Conservation (phyloP, 129 eudicot species). For the Arctium minus region DNA sequence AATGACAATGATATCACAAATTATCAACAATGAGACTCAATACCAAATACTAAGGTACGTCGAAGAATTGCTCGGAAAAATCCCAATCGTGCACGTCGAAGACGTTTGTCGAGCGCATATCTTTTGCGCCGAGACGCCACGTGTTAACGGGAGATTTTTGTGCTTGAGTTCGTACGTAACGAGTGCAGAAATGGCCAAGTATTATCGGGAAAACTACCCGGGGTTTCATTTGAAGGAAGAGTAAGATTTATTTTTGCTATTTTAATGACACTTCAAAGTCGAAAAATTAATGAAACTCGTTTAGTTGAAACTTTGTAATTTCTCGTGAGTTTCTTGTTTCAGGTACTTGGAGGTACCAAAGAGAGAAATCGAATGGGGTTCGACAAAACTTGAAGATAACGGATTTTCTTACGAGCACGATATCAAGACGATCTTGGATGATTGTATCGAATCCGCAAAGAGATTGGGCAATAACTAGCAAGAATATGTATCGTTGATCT, state of each 20-base stretch:
- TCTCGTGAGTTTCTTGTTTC: background rate
- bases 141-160: slow-evolving; percentile 38
- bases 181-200: slow-evolving; percentile 36
- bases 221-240: slow-evolving; percentile 27
- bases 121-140: slow-evolving; percentile 41
- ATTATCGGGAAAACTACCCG: slow-evolving; percentile 30
- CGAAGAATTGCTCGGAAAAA: slow-evolving; percentile 47
- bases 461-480: background rate
- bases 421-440: slow-evolving; percentile 33
- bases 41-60: slow-evolving; percentile 18
- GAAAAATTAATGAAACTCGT: background rate
- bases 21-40: background rate
- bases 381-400: slow-evolving; percentile 23
- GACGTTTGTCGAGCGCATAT: slow-evolving; percentile 50
- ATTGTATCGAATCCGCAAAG: slow-evolving; percentile 30
- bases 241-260: slow-evolving; percentile 15
- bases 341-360: slow-evolving; percentile 28
- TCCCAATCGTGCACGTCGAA: slow-evolving; percentile 47
- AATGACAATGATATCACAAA: slow-evolving; percentile 25
- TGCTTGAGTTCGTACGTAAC: slow-evolving; percentile 35
- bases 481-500: background rate
- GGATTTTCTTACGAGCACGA: slow-evolving; percentile 46
- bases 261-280: background rate
- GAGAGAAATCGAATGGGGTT: slow-evolving; percentile 27
- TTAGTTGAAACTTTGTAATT: background rate